Evolutionary conservation across 306 rosid species (phyloP).

Genomic region (Coriaria nepalensis): DNA sequence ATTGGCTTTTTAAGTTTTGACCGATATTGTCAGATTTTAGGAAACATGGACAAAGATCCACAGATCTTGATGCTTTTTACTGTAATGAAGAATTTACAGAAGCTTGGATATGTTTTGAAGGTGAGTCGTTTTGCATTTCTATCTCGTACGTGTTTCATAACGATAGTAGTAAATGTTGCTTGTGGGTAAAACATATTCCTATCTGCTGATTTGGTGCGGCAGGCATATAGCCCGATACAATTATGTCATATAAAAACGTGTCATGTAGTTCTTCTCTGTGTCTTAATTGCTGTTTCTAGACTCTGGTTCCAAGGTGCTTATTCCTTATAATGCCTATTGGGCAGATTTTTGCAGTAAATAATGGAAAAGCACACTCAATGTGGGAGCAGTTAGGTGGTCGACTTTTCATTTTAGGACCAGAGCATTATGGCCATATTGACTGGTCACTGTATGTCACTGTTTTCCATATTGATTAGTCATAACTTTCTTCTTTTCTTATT

Average conservation of each 20-base stretch:
- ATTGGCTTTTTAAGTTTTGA: slow-evolving; percentile 9
- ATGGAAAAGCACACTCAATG: slow-evolving; percentile 48
- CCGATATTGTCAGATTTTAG: slow-evolving; percentile 55
- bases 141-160: slow-evolving; percentile 5
- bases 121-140: slow-evolving; percentile 29
- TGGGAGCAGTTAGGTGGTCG: slow-evolving; percentile 64
- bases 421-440: slow-evolving; percentile 41
- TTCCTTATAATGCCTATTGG: slow-evolving; percentile 20
- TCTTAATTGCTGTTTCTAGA: neutral
- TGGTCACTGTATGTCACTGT: slow-evolving; percentile 69
- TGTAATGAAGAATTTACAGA: slow-evolving; percentile 55
- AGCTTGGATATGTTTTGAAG: slow-evolving; percentile 73
- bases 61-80: slow-evolving; percentile 70
- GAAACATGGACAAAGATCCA: slow-evolving; percentile 60
- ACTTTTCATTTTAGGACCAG: slow-evolving; percentile 40
- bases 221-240: slow-evolving; percentile 1
- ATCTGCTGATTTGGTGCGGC: neutral
- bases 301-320: slow-evolving; percentile 19
- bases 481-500: neutral
- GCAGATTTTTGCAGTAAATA: slow-evolving; percentile 67
- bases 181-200: neutral
- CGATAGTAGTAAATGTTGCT: neutral
- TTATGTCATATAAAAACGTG: slow-evolving; percentile 15
- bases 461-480: neutral
- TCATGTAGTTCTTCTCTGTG: slow-evolving; percentile 2